Base-by-base conservation (phyloP, 148 eudicot genomes). In the Camellia lanceoleosa region DNA sequence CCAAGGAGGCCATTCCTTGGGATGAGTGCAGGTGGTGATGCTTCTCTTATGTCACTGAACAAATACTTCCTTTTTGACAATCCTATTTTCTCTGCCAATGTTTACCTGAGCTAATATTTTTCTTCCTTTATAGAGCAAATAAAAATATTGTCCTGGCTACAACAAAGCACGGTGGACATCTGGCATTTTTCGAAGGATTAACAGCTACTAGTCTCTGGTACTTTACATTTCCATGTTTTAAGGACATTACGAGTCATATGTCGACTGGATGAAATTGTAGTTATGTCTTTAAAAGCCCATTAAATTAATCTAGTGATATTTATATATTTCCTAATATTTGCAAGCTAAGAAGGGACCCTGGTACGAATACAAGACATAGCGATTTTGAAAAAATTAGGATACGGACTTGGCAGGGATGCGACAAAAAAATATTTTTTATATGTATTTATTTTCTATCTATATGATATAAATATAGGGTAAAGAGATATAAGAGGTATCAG, bases 1-100 rank as follows among this genome's bases (percentile, higher is more conserved):
- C 99, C 63, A 79, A 67, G 64, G 99, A 96, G 87, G 97, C 99
- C 84, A 92, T 96, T 84, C 95, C 99, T 30, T 96, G 95, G 95
- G 98, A 96, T 84, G 99, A 96, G 84, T 96, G 99, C 94, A 91
- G 98, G 99, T 93, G 82, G 16, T 54, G 44, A 62, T 47, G 43
- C 76, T 83, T 70, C 74, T 73, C 72, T 78, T 54, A 30, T 54
- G 38, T 60, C 73, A 41, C 49, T 41, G 9, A 68, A 13, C 4
- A 54, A 38, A 44, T 61, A 16, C 15, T 68, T 71, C n/a, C 51
- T 60, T 52, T 78, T 56, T 54, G 30, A 19, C 3, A 73, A n/a
- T 30, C 12, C 54, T 5, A 15, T 46, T 7, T 75, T 76, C 52
- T 23, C 23, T 77, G 16, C 51, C 55, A 68, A 47, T n/a, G 42